Evolutionary conservation across 768 basidiomycete species (phyloP), one percentile per base, ranked within the genome.

Genomic region (Phanerochaete sordida): DNA sequence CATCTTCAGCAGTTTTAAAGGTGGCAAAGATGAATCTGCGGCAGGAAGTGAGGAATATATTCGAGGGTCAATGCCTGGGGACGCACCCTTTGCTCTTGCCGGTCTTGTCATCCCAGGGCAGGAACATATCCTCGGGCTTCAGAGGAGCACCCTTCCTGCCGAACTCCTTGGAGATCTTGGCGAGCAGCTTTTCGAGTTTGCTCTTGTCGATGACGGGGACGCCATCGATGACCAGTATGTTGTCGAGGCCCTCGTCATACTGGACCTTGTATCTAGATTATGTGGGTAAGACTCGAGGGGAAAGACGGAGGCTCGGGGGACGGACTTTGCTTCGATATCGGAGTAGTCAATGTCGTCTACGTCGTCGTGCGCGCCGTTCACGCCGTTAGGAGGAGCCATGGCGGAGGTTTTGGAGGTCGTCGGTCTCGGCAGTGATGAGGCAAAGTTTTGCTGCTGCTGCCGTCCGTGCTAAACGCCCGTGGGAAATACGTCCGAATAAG

Each of bases 11-110:
- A 54, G 76, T 86, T 54, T 81, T 83, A 67, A 89, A 85, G 64
- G 95, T 92, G 57, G 95, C 76, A 71, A 98, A 97, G 62, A 90
- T 76, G 70, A 84, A 95, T 15, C 94, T 96, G n/a, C n/a, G 64
- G 2, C 59, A 15, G 37, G n/a, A n/a, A n/a, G n/a, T n/a, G n/a
- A 39, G 31, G 39, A 58, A n/a, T n/a, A 11, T 43, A 45, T 31
- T 1, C 43, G 11, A 48, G 28, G 3, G 3, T 24, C 19, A 48
- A 12, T 6, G 5, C 9, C 47, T 9, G 47, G 11, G 21, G 39
- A 70, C 81, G 68, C 72, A 95, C 95, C 97, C 97, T 78, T 95
- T 95, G 79, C 91, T 93, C 75, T 93, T 92, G 28, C 85, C 91
- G 8, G 81, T 82, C 52, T 80, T 69, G 58, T 91, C 84, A 69